These are phyloP conservation scores for Fusarium keratoplasticum DNA, from an alignment of 2,329 filamentous ascomycete genomes.

Conservation along the genomic window DNA sequence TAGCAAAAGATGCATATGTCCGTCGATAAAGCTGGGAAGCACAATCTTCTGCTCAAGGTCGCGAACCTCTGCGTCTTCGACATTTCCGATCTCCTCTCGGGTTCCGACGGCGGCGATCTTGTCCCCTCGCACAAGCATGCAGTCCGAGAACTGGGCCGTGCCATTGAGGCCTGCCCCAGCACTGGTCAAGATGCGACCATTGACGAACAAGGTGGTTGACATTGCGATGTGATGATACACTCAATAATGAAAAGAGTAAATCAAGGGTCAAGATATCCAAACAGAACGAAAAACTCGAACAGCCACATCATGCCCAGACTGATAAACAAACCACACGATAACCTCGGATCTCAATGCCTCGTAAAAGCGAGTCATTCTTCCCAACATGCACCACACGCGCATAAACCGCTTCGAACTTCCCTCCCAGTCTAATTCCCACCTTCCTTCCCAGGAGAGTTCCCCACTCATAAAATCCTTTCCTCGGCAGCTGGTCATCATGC, in stretches of 20 bases:
- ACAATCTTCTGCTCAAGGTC: not conserved
- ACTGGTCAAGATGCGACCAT: conserved; percentile 39
- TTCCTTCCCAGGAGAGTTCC: not conserved
- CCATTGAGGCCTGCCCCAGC: conserved; percentile 21
- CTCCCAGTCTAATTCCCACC: not conserved
- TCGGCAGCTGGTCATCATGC: not conserved
- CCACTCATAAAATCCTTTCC: not conserved
- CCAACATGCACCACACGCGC: not conserved
- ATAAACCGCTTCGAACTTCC: not conserved
- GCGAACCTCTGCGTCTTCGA: not conserved
- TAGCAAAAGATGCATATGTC: not conserved
- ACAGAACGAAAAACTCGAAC: not conserved
- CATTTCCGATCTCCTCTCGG: conserved; percentile 16
- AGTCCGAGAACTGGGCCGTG: conserved; percentile 38
- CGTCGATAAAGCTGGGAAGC: not conserved
- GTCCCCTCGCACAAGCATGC: conserved; percentile 47
- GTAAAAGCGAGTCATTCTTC: not conserved
- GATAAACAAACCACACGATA: not conserved
- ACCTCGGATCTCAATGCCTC: not conserved
- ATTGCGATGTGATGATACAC: not conserved
- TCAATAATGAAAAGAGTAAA: not conserved
- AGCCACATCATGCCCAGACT: not conserved
- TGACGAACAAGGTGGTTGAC: conserved; percentile 24
- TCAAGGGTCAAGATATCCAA: not conserved
- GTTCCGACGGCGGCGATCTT: conserved; percentile 48